Conservation (phyloP, 108 stramenopile species). For the Nitzschia sp. region DNA sequence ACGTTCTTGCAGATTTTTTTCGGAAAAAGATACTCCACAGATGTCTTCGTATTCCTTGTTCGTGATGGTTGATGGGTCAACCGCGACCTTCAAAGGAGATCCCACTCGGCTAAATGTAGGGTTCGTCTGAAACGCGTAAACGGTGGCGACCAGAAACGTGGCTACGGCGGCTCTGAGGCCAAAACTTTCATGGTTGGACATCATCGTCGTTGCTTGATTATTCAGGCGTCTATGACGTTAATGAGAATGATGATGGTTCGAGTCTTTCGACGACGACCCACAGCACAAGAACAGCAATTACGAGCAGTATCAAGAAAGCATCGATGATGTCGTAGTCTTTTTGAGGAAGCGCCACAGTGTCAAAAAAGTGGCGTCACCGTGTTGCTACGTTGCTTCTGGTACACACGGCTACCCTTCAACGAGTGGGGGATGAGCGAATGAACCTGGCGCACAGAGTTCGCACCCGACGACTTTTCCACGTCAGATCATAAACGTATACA, state of each 20-base stretch:
- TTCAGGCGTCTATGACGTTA: too few relatives aligned
- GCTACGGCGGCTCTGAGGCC: background rate
- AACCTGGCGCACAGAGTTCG: background rate
- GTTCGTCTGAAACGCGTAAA: conserved; percentile 21
- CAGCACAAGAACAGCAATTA: too few relatives aligned
- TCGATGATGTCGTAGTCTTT: conserved; percentile 1
- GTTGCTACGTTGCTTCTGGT: background rate
- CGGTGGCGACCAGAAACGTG: conserved; percentile 9
- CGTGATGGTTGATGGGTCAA: conserved; percentile 69
- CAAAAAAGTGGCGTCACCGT: conserved; percentile 19
- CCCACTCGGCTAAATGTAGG: background rate
- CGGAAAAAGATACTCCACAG: conserved; percentile 72
- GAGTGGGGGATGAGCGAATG: background rate
- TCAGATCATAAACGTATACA: background rate
- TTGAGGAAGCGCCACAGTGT: conserved; percentile 4
- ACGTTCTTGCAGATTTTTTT: conserved; percentile 44
- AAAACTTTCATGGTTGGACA: background rate
- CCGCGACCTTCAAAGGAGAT: conserved; percentile 41
- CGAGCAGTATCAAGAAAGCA: too few relatives aligned
- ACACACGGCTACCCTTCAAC: background rate
- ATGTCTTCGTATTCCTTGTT: conserved; percentile 86
- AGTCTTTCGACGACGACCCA: too few relatives aligned
- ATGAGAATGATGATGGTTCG: too few relatives aligned
- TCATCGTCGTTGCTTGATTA: background rate
- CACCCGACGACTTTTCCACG: conserved; percentile 3